Evolutionary conservation across 495 filamentous ascomycete genomes (phyloP).

Genomic region (Neurospora sp.): DNA sequence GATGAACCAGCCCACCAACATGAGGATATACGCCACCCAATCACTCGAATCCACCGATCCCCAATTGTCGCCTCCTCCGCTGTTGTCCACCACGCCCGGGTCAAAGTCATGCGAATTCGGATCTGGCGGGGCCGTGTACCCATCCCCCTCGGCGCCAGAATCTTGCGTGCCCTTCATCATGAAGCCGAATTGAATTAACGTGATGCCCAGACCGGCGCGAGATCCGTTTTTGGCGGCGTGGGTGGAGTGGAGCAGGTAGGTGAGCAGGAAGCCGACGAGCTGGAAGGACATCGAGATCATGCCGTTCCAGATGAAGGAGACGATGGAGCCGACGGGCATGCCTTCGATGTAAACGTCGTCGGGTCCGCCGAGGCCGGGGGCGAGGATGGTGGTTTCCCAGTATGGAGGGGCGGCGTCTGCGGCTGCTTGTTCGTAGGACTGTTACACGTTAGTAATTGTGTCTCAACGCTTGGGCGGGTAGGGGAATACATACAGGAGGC

Average conservation of each 20-base stretch:
- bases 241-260: slow-evolving; percentile 93
- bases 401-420: slow-evolving; percentile 95
- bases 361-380: slow-evolving; percentile 66
- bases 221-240: slow-evolving; percentile 98
- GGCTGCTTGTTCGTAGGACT: slow-evolving; percentile 98
- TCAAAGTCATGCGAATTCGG: slow-evolving; percentile 89
- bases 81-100: slow-evolving; percentile 47
- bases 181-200: slow-evolving; percentile 93
- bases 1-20: slow-evolving; percentile 98
- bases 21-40: slow-evolving; percentile 85
- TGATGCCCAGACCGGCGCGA: slow-evolving; percentile 86
- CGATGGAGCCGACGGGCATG: slow-evolving; percentile 88
- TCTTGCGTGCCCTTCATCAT: slow-evolving; percentile 55
- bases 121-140: slow-evolving; percentile 59
- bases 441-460: slow-evolving; percentile 17
- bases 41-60: slow-evolving; percentile 58
- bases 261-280: slow-evolving; percentile 91
- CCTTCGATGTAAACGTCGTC: slow-evolving; percentile 97
- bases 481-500: slow-evolving; percentile 64
- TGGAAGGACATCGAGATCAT: slow-evolving; percentile 99
- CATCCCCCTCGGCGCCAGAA: slow-evolving; percentile 28
- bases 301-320: slow-evolving; percentile 95
- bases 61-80: slow-evolving; percentile 26
- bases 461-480: background rate
- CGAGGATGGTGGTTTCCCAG: slow-evolving; percentile 97